Evolutionary conservation across 352 stramenopile species (phyloP), one percentile per base, ranked within the genome.

Genomic region (Phytophthora kernoviae): DNA sequence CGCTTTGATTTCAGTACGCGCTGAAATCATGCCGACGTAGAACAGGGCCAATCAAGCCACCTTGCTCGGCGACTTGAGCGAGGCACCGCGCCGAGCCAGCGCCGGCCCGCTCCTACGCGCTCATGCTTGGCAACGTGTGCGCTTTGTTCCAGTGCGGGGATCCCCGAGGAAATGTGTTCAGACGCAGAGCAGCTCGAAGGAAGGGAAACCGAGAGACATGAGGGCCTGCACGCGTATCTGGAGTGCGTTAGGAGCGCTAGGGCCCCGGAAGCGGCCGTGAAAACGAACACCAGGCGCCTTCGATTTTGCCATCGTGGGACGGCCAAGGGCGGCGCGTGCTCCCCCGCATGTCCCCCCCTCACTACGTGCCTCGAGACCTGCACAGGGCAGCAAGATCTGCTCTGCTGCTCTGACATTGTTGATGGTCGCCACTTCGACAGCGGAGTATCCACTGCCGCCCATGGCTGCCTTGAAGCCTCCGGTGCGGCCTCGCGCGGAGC

Each of bases 151-250:
- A 39, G n/a, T 21, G 22, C 43, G 24, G 26, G 27, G 24, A 46
- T 46, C 40, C 40, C 40, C 18, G 40, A 17, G 40, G 40, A 46
- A 46, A 46, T 46, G 40, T 14, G 40, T 20, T 21, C 40, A 46
- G 40, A 46, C 18, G 8, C n/a, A 21, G 40, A 24, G 40, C 40
- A 14, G 40, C 8, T 17, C 40, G 40, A 20, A 46, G 15, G 40
- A 46, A 46, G 40, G 40, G 40, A 46, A 46, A 21, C n/a, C 10
- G n/a, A 46, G 40, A 46, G 40, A 46, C 40, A 46, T 46, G 40
- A 46, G 40, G 34, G 2, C n/a, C 34, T 18, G 11, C 11, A 41
- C 34, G 34, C 34, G 34, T 41, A 41, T 41, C 34, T 41, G n/a
- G 12, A 18, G 34, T 41, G n/a, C 34, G 24, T 30, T 30, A 30